Evolutionary conservation across 768 basidiomycete species (phyloP), one percentile per base, ranked within the genome.

Genomic region (Amanita phalloides): DNA sequence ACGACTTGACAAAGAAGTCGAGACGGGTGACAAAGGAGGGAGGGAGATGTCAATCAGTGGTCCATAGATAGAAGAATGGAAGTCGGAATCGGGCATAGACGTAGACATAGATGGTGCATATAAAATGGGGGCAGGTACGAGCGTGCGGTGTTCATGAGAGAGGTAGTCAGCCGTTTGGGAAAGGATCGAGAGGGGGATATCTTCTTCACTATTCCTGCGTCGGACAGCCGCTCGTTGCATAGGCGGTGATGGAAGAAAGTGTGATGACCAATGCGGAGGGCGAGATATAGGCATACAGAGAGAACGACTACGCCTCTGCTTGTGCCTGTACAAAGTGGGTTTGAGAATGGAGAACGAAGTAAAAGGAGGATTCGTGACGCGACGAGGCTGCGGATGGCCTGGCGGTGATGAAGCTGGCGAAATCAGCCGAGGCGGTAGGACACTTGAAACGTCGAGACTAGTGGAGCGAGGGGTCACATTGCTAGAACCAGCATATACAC

Each of bases 1-100:
- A 36, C 13, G 23, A 35, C 30, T 26, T 9, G 38, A 50, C 30
- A 35, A 45, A 45, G 51, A 36, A 6, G 48, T 35, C 11, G 48
- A 26, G n/a, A 20, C 37, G 9, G 43, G 41, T 8, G 44, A 30
- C 30, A 39, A 33, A 37, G 42, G 43, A 17, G 51, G 45, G 10
- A 45, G 43, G 10, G 51, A 52, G 10, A 52, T 28, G 17, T 52
- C 51, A 30, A 52, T 45, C 44, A 52, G 26, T n/a, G 51, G 51
- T 35, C 49, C 49, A 26, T 44, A 25, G 8, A 26, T 39, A 17
- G 48, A 49, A 10, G 37, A 7, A 6, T 41, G 32, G n/a, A 37
- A n/a, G 25, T 33, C 6, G 35, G 35, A 23, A 36, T 52, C 35
- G 11, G 44, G 20, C 5, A 32, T 33, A 10, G 26, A 26, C 32